These are phyloP conservation scores for Colletotrichum sublineola DNA, from an alignment of 2,329 filamentous ascomycete species.

Conservation along the genomic window DNA sequence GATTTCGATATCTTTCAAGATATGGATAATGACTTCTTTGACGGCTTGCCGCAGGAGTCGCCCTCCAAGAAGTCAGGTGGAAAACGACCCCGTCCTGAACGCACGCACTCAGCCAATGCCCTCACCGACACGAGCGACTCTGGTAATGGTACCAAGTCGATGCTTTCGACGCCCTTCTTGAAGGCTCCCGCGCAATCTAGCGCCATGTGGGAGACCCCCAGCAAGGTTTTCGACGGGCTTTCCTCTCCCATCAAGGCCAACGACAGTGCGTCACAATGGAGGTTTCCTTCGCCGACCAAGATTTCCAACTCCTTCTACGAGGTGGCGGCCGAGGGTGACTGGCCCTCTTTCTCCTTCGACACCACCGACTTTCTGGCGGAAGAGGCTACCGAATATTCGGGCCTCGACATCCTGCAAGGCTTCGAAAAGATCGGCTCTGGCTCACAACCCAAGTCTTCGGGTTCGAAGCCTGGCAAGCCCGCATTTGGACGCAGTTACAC, in stretches of 20 bases:
- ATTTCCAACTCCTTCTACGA: conserved; percentile 52
- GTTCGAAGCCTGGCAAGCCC: conserved; percentile 52
- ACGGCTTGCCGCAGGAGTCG: conserved; percentile 64
- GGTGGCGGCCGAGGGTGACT: conserved; percentile 55
- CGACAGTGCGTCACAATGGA: conserved; percentile 40
- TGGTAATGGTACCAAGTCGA: conserved; percentile 62
- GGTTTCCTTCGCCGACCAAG: conserved; percentile 65
- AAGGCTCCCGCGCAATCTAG: conserved; percentile 59
- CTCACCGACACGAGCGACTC: conserved; percentile 71
- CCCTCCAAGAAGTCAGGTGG: conserved; percentile 72
- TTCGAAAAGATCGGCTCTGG: conserved; percentile 79
- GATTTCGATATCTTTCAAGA: conserved; percentile 75
- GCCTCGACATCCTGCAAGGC: conserved; percentile 79
- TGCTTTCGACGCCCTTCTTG: conserved; percentile 64
- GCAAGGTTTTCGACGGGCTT: conserved; percentile 68
- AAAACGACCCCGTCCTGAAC: conserved; percentile 69
- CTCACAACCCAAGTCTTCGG: conserved; percentile 50
- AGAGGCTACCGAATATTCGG: conserved; percentile 68
- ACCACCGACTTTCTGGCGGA: conserved; percentile 70
- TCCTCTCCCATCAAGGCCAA: conserved; percentile 68
- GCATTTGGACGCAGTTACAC: conserved; percentile 54
- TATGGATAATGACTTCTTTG: conserved; percentile 53
- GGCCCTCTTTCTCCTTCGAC: conserved; percentile 53
- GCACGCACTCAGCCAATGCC: conserved; percentile 72
- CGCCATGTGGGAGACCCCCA: conserved; percentile 66